Evolutionary conservation across 352 stramenopile genomes (phyloP), one percentile per base, ranked within the genome.

Genomic region (Phytophthora rubi): DNA sequence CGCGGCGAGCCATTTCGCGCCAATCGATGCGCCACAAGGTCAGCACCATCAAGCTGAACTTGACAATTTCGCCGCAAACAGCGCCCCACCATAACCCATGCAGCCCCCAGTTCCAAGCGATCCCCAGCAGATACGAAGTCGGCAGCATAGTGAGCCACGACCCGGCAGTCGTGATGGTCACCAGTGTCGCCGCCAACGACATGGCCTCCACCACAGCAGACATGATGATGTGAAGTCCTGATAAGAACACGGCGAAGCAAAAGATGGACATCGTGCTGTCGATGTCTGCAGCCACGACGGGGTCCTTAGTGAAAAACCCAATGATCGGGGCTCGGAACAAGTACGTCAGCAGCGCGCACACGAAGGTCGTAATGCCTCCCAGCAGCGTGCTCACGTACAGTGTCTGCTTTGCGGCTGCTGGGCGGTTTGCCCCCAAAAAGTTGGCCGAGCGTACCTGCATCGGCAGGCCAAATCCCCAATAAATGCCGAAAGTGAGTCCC

Each of bases 121-220:
- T 58, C 5, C 87, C 85, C 26, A 92, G 59, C 6, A 81, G 4
- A 60, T 93, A 93, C 53, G 85, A 89, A 1, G 62, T 61, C 7
- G 87, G 87, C 16, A 95, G 62, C 73, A 92, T 84, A 33, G 91
- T 81, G n/a, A 91, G 48, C 87, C 87, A 95, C 26, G 85, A 93
- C 26, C 85, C 85, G 1, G 62, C 70, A 21, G 76, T 80, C 16
- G 85, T 95, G 69, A 93, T 92, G 15, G 63, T 71, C 66, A 93
- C 81, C 28, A 93, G 64, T 33, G 78, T 91, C 28, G 82, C 82
- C 1, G 85, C 87, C 28, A 93, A 75, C 39, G 85, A 90, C 87
- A 95, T 95, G 65, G 85, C 87, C 65, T 93, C 85, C 37, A 95
- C 82, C 30, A 95, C 87, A 10, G 87, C 85, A 3, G 87, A 86